Evolutionary conservation across 352 stramenopile genomes (phyloP).

Genomic region (Globisporangium canariense): DNA sequence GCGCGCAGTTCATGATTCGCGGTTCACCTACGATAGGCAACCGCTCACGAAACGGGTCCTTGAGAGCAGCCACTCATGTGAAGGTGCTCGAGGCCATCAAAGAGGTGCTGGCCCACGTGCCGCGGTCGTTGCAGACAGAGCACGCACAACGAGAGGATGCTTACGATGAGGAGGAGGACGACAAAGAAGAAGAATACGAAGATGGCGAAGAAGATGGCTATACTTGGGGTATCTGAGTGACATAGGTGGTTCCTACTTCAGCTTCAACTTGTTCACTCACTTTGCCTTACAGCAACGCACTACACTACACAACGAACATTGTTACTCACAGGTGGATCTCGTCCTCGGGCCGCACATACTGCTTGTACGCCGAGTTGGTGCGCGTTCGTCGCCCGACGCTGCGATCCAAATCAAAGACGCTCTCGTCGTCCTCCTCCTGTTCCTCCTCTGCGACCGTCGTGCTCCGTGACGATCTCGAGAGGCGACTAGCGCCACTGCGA

Average conservation of each 20-base stretch:
- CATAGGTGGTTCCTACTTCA: background rate
- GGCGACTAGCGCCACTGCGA: background rate
- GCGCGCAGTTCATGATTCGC: too few species aligned
- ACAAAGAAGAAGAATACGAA: too few species aligned
- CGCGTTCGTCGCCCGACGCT: background rate
- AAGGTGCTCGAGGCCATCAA: too few species aligned
- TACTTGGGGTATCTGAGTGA: too few species aligned
- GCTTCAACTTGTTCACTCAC: background rate
- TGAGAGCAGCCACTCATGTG: too few species aligned
- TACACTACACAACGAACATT: background rate
- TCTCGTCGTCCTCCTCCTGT: conserved; percentile 1
- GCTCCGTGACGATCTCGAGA: conserved; percentile 4
- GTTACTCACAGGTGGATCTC: conserved; percentile 11
- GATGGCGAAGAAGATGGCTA: background rate
- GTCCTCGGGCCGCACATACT: background rate
- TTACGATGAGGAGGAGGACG: too few species aligned
- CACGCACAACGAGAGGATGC: too few species aligned
- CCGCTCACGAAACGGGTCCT: too few species aligned
- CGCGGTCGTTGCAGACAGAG: too few species aligned
- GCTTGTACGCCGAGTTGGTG: background rate
- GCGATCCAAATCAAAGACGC: background rate
- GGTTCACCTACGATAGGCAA: too few species aligned
- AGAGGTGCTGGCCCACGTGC: too few species aligned
- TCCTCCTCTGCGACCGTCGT: background rate
- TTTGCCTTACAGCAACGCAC: background rate